Evolutionary conservation across 2,329 filamentous ascomycete species (phyloP).

Genomic region (Passalora sequoiae): DNA sequence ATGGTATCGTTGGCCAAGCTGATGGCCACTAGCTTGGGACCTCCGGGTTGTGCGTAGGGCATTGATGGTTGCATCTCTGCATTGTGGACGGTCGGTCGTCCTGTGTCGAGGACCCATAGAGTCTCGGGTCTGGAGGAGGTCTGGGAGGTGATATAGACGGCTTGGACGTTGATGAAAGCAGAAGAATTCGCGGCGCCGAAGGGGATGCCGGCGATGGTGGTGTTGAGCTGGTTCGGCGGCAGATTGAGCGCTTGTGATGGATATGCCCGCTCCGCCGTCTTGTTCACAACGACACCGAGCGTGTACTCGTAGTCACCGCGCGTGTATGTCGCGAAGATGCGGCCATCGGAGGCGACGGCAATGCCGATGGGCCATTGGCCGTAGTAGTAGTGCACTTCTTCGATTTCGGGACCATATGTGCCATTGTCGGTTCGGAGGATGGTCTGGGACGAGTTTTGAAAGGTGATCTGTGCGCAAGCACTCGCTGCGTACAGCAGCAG

Average conservation of each 20-base stretch:
- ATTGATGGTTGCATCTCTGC: constrained; percentile 36
- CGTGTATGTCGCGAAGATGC: constrained; percentile 45
- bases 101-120: constrained; percentile 45
- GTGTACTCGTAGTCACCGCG: constrained; percentile 45
- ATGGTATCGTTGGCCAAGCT: constrained; percentile 40
- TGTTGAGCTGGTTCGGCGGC: constrained; percentile 35
- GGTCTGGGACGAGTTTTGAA: constrained; percentile 29
- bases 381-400: constrained; percentile 45
- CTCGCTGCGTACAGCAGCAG: constrained; percentile 14
- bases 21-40: constrained; percentile 44
- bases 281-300: constrained; percentile 45
- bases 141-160: constrained; percentile 42
- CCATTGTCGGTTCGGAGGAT: constrained; percentile 44
- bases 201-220: constrained; percentile 37
- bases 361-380: constrained; percentile 45
- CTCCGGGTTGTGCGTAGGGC: constrained; percentile 43
- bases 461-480: constrained; percentile 23
- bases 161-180: constrained; percentile 43
- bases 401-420: constrained; percentile 44
- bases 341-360: constrained; percentile 40
- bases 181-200: constrained; percentile 44
- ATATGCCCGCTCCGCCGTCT: constrained; percentile 45
- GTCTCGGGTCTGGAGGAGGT: constrained; percentile 36
- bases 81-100: constrained; percentile 41
- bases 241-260: constrained; percentile 39